These are phyloP conservation scores for Penicillium odoratum DNA, from an alignment of 495 filamentous ascomycete genomes.

Conservation along the genomic window DNA sequence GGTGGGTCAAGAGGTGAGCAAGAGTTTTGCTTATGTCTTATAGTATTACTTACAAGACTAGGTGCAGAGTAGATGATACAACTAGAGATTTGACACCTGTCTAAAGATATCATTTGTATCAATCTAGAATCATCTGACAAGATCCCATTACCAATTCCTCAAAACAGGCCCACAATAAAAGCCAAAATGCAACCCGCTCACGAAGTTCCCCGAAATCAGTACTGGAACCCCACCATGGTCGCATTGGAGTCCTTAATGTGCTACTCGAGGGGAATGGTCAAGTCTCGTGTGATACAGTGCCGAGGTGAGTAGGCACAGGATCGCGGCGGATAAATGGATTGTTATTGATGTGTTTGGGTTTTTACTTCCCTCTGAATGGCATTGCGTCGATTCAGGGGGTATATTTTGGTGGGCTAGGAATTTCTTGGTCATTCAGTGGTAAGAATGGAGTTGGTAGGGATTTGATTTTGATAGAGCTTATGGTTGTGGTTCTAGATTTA, in stretches of 20 bases:
- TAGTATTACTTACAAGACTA: neutral
- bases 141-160: slow-evolving; percentile 19
- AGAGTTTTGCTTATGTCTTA: neutral
- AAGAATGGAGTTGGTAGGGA: neutral
- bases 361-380: no score
- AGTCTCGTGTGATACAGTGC: slow-evolving; percentile 23
- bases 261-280: slow-evolving; percentile 17
- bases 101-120: neutral
- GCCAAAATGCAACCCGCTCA: slow-evolving; percentile 24
- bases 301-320: slow-evolving; percentile 16
- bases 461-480: no score
- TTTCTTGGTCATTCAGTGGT: neutral
- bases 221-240: slow-evolving; percentile 25
- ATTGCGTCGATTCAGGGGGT: slow-evolving; percentile 38
- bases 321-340: slow-evolving; percentile 15
- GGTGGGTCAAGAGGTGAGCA: slow-evolving; percentile 26
- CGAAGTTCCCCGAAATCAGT: slow-evolving; percentile 24
- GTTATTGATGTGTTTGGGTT: neutral
- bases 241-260: slow-evolving; percentile 13
- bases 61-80: neutral
- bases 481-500: no score
- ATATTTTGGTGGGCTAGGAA: slow-evolving; percentile 10
- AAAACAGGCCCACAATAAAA: slow-evolving; percentile 22
- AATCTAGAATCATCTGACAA: slow-evolving; percentile 10
- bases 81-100: neutral